Percentiles rank a stretch among this genome's conserved stretches.
These are phyloP conservation scores for Diospyros kaki DNA, from an alignment of 148 eudicot species.

Conservation along the genomic window DNA sequence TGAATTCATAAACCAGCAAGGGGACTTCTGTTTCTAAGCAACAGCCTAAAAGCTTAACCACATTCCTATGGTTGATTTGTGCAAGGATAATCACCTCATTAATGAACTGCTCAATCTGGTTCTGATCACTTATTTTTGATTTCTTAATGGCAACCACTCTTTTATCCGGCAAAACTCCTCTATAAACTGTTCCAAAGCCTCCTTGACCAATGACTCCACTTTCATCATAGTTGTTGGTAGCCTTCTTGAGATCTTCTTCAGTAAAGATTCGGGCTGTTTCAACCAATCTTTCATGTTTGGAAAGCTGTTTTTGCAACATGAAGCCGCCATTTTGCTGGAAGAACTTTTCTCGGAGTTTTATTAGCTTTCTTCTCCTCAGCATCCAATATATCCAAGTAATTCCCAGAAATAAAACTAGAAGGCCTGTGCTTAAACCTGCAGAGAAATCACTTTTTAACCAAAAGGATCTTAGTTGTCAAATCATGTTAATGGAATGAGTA, in stretches of 20 bases:
- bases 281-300: neutral
- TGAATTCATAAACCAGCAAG: constrained; percentile 20
- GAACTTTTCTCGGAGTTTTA: neutral
- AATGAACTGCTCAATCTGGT: constrained; percentile 20
- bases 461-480: no score
- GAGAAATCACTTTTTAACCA: neutral
- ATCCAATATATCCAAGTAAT: constrained; percentile 1
- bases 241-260: constrained; percentile 19
- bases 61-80: constrained; percentile 22
- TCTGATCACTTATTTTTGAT: constrained; percentile 21
- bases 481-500: neutral
- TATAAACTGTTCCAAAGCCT: constrained; percentile 29
- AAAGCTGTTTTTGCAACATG: neutral
- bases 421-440: constrained; percentile 3
- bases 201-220: constrained; percentile 27
- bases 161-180: constrained; percentile 17
- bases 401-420: neutral
- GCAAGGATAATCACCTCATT: constrained; percentile 24
- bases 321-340: constrained; percentile 13
- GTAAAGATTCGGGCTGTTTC: constrained; percentile 17
- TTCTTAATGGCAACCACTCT: constrained; percentile 29
- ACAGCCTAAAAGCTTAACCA: constrained; percentile 19
- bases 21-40: constrained; percentile 23
- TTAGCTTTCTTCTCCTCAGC: constrained; percentile 3
- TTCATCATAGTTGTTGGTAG: constrained; percentile 30